These are phyloP conservation scores for Talaromyces sp. DNA, from an alignment of 2,329 filamentous ascomycete species.

Conservation along the genomic window DNA sequence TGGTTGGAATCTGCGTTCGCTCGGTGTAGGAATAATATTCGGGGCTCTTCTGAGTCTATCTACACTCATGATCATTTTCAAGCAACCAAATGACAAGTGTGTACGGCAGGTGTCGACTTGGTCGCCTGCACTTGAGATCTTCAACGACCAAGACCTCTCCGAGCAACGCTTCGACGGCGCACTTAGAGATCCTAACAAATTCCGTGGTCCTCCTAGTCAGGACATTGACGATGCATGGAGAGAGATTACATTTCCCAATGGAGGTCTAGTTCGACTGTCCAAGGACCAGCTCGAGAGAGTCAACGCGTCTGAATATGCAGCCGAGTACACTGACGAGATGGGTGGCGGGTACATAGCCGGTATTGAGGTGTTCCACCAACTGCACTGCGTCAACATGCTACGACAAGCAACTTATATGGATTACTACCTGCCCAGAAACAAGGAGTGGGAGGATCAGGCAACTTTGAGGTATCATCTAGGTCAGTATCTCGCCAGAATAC, in stretches of 20 bases:
- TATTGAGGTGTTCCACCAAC: constrained; percentile 4
- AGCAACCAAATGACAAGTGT: neutral
- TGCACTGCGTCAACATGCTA: constrained; percentile 2
- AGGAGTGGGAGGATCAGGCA: constrained; percentile 4
- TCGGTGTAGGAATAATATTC: neutral
- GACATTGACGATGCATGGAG: neutral
- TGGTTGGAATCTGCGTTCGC: neutral
- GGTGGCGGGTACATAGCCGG: constrained; percentile 3
- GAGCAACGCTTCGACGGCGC: neutral
- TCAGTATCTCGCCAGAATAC: neutral
- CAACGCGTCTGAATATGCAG: constrained; percentile 4
- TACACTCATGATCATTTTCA: neutral
- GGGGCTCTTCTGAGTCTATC: neutral
- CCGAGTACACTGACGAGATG: constrained; percentile 3
- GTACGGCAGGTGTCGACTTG: neutral
- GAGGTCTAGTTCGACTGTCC: constrained; percentile 1
- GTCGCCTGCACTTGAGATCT: neutral
- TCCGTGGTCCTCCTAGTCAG: neutral
- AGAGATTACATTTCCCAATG: neutral
- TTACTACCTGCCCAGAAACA: neutral
- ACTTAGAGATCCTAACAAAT: neutral
- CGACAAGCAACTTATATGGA: constrained; percentile 6
- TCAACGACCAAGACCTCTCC: neutral
- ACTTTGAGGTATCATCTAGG: constrained; percentile 6
- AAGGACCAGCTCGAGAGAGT: neutral